Conservation (phyloP, 2,329 filamentous ascomycete species). For the Pseudophaeomoniella oleicola region DNA sequence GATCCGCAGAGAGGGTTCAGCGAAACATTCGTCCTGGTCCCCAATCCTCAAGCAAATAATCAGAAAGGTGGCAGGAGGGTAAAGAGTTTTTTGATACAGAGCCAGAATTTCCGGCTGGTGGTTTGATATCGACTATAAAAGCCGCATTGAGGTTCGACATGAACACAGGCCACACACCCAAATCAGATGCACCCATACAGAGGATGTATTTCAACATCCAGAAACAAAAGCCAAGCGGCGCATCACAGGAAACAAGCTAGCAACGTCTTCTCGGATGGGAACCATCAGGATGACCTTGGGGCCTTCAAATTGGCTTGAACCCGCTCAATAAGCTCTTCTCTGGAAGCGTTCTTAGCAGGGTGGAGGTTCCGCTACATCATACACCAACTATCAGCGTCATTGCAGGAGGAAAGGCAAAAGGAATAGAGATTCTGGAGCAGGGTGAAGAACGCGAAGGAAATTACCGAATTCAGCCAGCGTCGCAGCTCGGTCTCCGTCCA, state of each 20-base stretch:
- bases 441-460: no score
- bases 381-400: constrained; percentile 2
- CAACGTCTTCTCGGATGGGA: no score
- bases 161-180: no score
- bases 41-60: constrained; percentile 46
- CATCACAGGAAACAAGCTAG: no score
- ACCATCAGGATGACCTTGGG: neutral
- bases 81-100: constrained; percentile 52
- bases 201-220: no score
- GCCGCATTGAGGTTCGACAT: no score
- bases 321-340: constrained; percentile 51
- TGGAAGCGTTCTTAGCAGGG: constrained; percentile 43
- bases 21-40: constrained; percentile 68
- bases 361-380: constrained; percentile 47
- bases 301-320: constrained; percentile 52
- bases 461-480: constrained; percentile 64
- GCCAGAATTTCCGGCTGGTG: constrained; percentile 53
- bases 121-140: no score
- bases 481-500: constrained; percentile 74
- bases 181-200: no score
- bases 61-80: constrained; percentile 38
- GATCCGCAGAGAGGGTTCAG: constrained; percentile 57
- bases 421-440: no score
- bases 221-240: no score
- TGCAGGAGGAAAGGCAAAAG: constrained; percentile 4